phyloP scores from a whole-genome alignment of 108 stramenopile species.

The Cyclotella atomus region DNA sequence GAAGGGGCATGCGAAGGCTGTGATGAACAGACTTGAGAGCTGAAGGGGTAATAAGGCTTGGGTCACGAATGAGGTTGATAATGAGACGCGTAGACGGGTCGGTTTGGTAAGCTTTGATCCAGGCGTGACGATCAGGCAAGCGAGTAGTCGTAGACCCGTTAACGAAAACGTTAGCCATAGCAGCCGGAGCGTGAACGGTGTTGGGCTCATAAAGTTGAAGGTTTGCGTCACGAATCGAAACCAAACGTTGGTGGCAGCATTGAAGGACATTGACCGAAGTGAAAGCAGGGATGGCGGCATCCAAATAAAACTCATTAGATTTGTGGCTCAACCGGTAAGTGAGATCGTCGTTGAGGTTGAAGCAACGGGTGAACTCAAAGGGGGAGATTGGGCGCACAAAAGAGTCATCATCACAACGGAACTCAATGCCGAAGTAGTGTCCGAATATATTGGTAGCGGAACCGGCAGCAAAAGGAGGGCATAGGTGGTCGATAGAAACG shows the following conservation, averaged over 20 bases:
- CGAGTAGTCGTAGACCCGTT: not conserved
- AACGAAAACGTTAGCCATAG: not conserved
- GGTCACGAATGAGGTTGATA: not conserved
- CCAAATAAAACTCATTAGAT: not conserved
- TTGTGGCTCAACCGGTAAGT: not conserved
- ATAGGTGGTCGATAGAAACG: not conserved
- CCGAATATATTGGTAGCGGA: constrained; percentile 6
- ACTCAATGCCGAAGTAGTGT: constrained; percentile 22
- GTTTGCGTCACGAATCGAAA: not conserved
- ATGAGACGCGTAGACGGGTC: not conserved
- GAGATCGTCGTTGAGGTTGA: not conserved
- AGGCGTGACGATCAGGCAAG: not conserved
- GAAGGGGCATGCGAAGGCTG: not conserved
- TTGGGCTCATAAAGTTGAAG: not conserved
- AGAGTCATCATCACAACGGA: not conserved
- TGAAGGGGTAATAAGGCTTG: not conserved
- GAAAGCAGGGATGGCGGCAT: not conserved
- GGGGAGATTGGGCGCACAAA: constrained; percentile 17
- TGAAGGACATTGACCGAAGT: not conserved
- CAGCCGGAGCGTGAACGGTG: not conserved
- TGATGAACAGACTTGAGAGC: not conserved
- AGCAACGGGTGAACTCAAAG: constrained; percentile 17
- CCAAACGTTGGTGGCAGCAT: not conserved
- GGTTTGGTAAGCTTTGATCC: not conserved
- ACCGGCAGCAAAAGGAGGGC: not conserved